Evolutionary conservation across 1,139 yeast species (phyloP).

Genomic region (Entelexis sorbosivorans): DNA sequence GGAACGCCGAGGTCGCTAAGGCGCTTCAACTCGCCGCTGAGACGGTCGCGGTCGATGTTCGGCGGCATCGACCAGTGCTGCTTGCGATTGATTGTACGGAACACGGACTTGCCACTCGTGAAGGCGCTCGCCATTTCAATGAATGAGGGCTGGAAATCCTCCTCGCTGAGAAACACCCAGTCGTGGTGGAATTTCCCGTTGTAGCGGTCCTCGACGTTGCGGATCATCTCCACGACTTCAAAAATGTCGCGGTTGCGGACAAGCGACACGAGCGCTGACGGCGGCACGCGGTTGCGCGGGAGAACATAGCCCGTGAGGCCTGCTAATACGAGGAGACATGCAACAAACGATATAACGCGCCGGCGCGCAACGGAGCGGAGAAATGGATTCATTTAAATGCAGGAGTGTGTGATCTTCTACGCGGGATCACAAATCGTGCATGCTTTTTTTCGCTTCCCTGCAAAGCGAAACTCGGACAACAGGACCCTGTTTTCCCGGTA

Average conservation of each 20-base stretch:
- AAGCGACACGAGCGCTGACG: slow-evolving; percentile 15
- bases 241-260: slow-evolving; percentile 31
- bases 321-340: background rate
- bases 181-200: slow-evolving; percentile 88
- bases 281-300: background rate
- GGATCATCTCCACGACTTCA: slow-evolving; percentile 39
- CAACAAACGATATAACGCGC: background rate
- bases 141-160: slow-evolving; percentile 56
- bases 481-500: background rate
- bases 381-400: background rate
- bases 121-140: slow-evolving; percentile 39
- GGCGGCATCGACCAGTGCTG: slow-evolving; percentile 49
- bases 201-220: slow-evolving; percentile 64
- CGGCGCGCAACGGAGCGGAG: background rate
- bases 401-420: background rate
- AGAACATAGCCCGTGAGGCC: background rate
- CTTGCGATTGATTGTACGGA: slow-evolving; percentile 49
- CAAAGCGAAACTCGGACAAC: background rate
- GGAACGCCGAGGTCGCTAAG: slow-evolving; percentile 75
- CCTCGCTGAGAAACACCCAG: slow-evolving; percentile 76
- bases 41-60: slow-evolving; percentile 30
- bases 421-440: background rate
- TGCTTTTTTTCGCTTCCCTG: background rate
- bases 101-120: slow-evolving; percentile 51
- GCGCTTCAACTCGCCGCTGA: slow-evolving; percentile 46